Percentiles rank a stretch among this genome's conserved stretches.
phyloP scores from a whole-genome alignment of 192 early-diverging fungal species.

The Coemansia sp. region DNA sequence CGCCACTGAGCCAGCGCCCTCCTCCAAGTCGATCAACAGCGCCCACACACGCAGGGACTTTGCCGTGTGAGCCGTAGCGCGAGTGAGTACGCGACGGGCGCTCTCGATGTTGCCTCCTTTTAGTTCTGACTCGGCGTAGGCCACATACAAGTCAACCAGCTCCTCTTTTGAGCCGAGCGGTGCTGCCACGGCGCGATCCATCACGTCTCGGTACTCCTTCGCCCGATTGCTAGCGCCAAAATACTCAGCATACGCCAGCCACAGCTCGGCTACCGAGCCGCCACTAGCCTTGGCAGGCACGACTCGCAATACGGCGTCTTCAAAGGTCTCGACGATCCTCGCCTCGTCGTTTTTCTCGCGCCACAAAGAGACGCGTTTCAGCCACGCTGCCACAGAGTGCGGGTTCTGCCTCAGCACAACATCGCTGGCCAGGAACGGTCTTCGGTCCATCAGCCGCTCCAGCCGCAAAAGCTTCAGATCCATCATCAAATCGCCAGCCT shows the following conservation, averaged over 20 bases:
- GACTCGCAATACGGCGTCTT: conserved; percentile 71
- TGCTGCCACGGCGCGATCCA: conserved; percentile 85
- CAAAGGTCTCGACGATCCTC: conserved; percentile 17
- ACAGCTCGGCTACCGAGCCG: conserved; percentile 81
- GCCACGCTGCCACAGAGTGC: conserved; percentile 91
- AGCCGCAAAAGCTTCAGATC: conserved; percentile 87
- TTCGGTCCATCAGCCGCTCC: conserved; percentile 89
- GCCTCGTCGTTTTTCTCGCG: conserved; percentile 13
- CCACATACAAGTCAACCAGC: conserved; percentile 86
- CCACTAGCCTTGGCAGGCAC: conserved; percentile 72
- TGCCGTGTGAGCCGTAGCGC: conserved; percentile 85
- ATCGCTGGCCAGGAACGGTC: conserved; percentile 93
- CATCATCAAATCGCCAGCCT: conserved; percentile 63
- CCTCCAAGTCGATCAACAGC: conserved; percentile 93
- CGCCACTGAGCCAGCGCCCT: conserved; percentile 83
- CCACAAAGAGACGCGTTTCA: conserved; percentile 80
- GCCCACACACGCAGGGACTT: conserved; percentile 91
- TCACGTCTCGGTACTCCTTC: conserved; percentile 68
- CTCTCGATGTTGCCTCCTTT: conserved; percentile 66
- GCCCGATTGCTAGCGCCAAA: conserved; percentile 59
- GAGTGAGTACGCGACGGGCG: conserved; percentile 82
- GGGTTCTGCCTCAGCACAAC: conserved; percentile 91
- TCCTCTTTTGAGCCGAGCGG: conserved; percentile 81
- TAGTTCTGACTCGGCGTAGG: conserved; percentile 91
- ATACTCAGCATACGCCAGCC: conserved; percentile 84